Conservation (phyloP, 2,329 filamentous ascomycete genomes). For the Tympanopsis confertula region DNA sequence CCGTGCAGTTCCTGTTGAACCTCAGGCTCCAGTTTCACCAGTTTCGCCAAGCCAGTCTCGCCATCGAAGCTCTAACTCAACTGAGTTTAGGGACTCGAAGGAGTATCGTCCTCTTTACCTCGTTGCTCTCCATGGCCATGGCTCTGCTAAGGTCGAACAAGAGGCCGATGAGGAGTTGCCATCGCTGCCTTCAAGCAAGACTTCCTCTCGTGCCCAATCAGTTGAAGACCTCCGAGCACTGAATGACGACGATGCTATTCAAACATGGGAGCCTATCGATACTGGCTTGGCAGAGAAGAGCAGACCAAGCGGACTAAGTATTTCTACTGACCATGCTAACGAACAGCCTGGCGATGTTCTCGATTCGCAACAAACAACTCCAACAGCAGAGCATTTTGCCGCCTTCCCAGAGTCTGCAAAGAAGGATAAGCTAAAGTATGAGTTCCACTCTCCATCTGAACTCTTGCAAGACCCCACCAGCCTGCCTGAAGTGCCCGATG, state of each 20-base stretch:
- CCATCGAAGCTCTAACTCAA: background rate
- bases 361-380: background rate
- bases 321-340: background rate
- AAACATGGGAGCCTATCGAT: too few species aligned
- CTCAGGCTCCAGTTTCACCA: background rate
- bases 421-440: background rate
- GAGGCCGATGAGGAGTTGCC: background rate
- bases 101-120: background rate
- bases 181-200: conserved; percentile 1
- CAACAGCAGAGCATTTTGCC: background rate
- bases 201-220: background rate
- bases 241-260: too few species aligned
- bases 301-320: too few species aligned
- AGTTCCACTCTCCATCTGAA: conserved; percentile 1
- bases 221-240: background rate
- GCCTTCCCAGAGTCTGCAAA: background rate
- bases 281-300: too few species aligned
- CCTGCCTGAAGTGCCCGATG: background rate
- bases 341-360: background rate
- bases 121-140: background rate
- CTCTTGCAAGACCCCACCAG: background rate
- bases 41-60: background rate
- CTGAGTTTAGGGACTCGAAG: background rate
- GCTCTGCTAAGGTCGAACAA: background rate
- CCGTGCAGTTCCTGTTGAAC: background rate